Evolutionary conservation across 2,329 filamentous ascomycete genomes (phyloP), one percentile per base, ranked within the genome.

Genomic region (Cladosporium sphaerospermum): DNA sequence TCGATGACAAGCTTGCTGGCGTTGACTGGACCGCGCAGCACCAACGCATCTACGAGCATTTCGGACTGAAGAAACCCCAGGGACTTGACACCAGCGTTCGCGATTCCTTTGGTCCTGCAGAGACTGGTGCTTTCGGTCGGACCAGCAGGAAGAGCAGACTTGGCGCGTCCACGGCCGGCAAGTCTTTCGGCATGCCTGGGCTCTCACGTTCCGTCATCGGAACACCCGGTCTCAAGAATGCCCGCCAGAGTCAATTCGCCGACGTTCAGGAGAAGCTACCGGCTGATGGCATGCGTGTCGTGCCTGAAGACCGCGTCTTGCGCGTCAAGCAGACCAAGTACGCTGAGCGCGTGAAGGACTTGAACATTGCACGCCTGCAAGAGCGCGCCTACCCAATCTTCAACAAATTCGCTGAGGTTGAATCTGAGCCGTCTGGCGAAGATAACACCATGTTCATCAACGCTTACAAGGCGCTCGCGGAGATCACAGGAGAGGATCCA

Each of bases 1-100:
- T 99, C 53, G 91, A 97, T 68, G 91, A 96, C 63, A 95, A 95
- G 66, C 84, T 97, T 46, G 89, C 90, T 31, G 65, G 61, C 18
- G 85, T 95, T 75, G 90, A 97, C 69, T 97, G 93, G 91, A 91
- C 96, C 62, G 85, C 87, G 13, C 92, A 97, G 73, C 85, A 92
- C 57, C 89, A 88, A 70, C 85, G 85, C 60, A 96, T 99, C 59
- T 97, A 96, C 71, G 85, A 96, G 64, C 93, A 99, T 71, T 97
- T 99, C 69, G 93, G 93, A 11, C 86, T 99, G 13, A 77, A 75
- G 41, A 74, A 71, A 57, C 74, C 67, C 16, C 59, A 62, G 58
- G 68, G 64, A 45, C 16, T 55, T 6, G 69, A 71, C 18, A 54
- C 57, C 28, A 64, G 63, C 23, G 56, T 67, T 54, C 58, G 67